phyloP scores from a whole-genome alignment of 495 filamentous ascomycete species.

The Emericellopsis terricola region DNA sequence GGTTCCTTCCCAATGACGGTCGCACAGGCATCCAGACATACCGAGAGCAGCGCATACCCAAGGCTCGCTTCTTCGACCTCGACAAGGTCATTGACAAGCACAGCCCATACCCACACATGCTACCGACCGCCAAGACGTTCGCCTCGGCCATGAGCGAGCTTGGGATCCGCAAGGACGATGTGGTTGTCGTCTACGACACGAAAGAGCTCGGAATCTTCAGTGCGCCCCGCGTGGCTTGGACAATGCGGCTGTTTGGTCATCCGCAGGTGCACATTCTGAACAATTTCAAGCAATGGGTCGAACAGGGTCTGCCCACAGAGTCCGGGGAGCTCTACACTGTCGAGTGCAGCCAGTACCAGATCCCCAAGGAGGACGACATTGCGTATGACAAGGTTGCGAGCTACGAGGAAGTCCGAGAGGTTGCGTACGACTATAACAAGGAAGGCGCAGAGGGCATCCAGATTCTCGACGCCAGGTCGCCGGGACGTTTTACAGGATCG shows the following conservation, averaged over 20 bases:
- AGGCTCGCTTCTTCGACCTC: constrained; percentile 89
- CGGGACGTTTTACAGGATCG: constrained; percentile 62
- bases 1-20: constrained; percentile 89
- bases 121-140: constrained; percentile 64
- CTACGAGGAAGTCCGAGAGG: constrained; percentile 65
- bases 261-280: constrained; percentile 78
- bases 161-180: constrained; percentile 72
- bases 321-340: constrained; percentile 49
- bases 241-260: constrained; percentile 77
- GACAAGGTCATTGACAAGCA: constrained; percentile 75
- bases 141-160: constrained; percentile 73
- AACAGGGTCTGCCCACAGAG: constrained; percentile 64
- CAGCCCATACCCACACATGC: constrained; percentile 93
- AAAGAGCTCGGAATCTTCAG: constrained; percentile 82
- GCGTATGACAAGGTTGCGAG: constrained; percentile 21
- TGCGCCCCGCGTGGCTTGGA: constrained; percentile 87
- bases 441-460: constrained; percentile 69
- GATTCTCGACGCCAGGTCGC: constrained; percentile 73
- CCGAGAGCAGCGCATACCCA: constrained; percentile 58
- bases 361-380: constrained; percentile 27
- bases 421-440: constrained; percentile 55
- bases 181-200: constrained; percentile 83
- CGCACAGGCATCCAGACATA: constrained; percentile 66
- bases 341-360: constrained; percentile 35
- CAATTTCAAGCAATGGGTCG: constrained; percentile 83